Percentiles rank a stretch among this genome's conserved stretches.
Evolutionary conservation across 495 filamentous ascomycete species (phyloP).

Genomic region (Tuber calosporum): DNA sequence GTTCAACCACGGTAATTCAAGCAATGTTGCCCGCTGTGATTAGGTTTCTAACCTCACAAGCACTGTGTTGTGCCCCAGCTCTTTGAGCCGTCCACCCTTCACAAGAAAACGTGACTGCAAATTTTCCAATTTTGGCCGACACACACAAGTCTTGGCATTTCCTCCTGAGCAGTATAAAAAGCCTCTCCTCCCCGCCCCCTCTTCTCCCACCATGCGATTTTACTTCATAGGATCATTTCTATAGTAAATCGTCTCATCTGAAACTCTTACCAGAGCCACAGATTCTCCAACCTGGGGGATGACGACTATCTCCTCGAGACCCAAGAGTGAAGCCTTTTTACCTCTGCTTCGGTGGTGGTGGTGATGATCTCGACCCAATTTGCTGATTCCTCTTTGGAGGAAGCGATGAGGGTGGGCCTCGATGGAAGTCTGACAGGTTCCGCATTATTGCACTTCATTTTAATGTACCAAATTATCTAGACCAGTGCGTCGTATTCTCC

Average conservation of each 20-base stretch:
- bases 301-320: conserved; percentile 51
- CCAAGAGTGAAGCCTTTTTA: conserved; percentile 53
- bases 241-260: conserved; percentile 64
- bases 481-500: not conserved
- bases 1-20: not conserved
- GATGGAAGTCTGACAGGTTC: conserved; percentile 60
- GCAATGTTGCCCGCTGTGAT: not conserved
- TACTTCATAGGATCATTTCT: conserved; percentile 67
- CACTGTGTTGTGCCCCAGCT: not conserved
- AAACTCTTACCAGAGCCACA: conserved; percentile 65
- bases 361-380: conserved; percentile 58
- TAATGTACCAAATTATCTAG: not conserved
- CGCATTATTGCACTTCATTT: conserved; percentile 3
- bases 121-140: conserved; percentile 21
- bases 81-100: not conserved
- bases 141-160: not conserved
- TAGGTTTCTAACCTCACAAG: not conserved
- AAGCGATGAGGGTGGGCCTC: conserved; percentile 52
- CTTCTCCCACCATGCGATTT: conserved; percentile 40
- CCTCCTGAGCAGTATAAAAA: conserved; percentile 28
- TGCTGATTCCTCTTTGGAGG: conserved; percentile 41
- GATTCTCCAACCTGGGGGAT: conserved; percentile 57
- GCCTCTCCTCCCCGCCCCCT: conserved; percentile 25
- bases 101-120: not conserved
- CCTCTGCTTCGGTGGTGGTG: conserved; percentile 52